Evolutionary conservation across 768 basidiomycete species (phyloP), one percentile per base, ranked within the genome.

Genomic region (Dacryopinax spathularia): DNA sequence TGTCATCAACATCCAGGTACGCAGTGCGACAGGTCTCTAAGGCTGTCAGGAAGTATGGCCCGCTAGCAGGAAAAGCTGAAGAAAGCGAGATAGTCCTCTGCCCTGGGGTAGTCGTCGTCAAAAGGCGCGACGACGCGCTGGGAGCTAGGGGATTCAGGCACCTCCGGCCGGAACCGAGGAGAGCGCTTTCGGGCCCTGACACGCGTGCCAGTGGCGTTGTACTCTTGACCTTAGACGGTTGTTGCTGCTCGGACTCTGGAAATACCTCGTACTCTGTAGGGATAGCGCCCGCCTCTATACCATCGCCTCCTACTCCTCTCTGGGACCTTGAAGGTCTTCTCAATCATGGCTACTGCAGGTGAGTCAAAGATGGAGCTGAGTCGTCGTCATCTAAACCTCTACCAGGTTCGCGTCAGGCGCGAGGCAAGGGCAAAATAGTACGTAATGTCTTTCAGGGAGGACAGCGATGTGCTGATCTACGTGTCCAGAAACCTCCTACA

Each of bases 201-300:
- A 56, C 48, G 48, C 48, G 48, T 29, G 48, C 25, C 48, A 56
- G 48, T 56, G 48, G 48, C 48, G 48, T 56, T 56, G 48, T 56
- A 10, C 13, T 27, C 13, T 20, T 56, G 48, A 56, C 48, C 29
- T 27, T 29, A n/a, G n/a, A 5, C 29, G 29, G 22, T 22, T 22
- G 39, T 41, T 41, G 39, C 39, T 41, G n/a, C n/a, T n/a, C n/a
- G 12, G 25, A 56, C 48, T 27, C 13, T 27, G 7, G 29, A 22
- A n/a, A 56, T 56, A 56, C 48, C 48, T 56, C 48, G 5, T 5
- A 22, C n/a, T n/a, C n/a, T n/a, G n/a, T n/a, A 3, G 29, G 48
- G 25, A 22, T 29, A 13, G 22, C 29, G 48, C 22, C 22, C 20
- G 5, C 48, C 29, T 31, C 22, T 56, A 56, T 56, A 56, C 48